Evolutionary conservation across 352 stramenopile species (phyloP).

Genomic region (Pythium phragmitis): DNA sequence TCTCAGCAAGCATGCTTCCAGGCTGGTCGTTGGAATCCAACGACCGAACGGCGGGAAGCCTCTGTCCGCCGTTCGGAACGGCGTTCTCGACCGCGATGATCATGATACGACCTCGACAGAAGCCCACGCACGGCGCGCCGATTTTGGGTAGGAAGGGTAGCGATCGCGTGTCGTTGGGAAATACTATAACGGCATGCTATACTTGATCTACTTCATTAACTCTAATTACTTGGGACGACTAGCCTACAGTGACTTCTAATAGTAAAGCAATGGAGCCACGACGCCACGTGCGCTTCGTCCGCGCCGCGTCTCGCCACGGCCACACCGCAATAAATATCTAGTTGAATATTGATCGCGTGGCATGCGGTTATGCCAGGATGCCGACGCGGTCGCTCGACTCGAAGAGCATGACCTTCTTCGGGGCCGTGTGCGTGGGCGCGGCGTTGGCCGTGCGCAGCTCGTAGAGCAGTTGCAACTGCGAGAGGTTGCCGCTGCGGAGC

Average conservation of each 20-base stretch:
- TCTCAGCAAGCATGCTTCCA: too few species aligned
- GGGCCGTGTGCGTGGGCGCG: not conserved
- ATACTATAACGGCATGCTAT: not conserved
- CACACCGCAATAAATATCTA: conserved; percentile 19
- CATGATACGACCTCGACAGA: too few species aligned
- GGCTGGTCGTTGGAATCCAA: too few species aligned
- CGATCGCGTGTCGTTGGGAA: not conserved
- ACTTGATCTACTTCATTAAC: not conserved
- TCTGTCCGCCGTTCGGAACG: too few species aligned
- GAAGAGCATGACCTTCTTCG: conserved; percentile 28
- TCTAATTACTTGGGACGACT: not conserved
- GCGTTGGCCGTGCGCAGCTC: conserved; percentile 1
- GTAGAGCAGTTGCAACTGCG: conserved; percentile 26
- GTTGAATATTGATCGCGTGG: not conserved
- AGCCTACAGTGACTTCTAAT: not conserved
- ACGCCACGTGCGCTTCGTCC: conserved; percentile 4
- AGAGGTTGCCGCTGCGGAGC: conserved; percentile 30
- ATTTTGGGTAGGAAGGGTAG: not conserved
- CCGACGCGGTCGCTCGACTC: conserved; percentile 18
- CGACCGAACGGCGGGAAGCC: too few species aligned
- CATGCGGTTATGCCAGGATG: conserved; percentile 14
- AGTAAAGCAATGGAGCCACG: not conserved
- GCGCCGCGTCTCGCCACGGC: not conserved
- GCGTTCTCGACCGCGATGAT: too few species aligned
- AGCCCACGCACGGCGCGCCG: too few species aligned